Evolutionary conservation across 78 protist species (phyloP), one percentile per base, ranked within the genome.

Genomic region (Mantamonas sphyraenae): DNA sequence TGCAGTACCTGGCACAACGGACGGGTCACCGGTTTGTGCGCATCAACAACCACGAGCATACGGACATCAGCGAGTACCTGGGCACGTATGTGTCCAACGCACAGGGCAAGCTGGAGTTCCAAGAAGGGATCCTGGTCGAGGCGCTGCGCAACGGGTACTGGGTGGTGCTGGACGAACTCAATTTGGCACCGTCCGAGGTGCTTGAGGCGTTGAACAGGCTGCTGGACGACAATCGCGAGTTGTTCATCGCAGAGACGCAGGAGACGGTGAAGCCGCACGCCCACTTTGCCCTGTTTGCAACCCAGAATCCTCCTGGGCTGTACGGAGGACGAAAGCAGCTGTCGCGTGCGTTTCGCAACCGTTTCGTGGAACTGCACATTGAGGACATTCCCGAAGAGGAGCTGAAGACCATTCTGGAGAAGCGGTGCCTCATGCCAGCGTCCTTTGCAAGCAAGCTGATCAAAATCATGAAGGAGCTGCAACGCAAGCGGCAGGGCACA

Each of bases 31-130:
- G 50, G n/a, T 87, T 91, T 34, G 89, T 96, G 45, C 89, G 99
- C 47, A 93, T 98, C 74, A 98, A 98, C 86, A 98, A 98, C 84
- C 99, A 98, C 80, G 99, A 95, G 68, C 99, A 94, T 72, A 98
- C 99, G 5, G 99, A 98, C 73, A 24, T 98, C 22, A 95, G 89
- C 47, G 99, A 98, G 78, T 98, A 98, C 76, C 67, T 98, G 31
- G 99, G 99, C 39, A 24, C 69, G 31, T 95, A 96, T 62, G 82
- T 76, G 28, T 37, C 98, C 1, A 89, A 87, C 60, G 88, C 39
- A 5, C 19, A 42, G 9, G 97, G 98, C 39, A 34, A 47, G 65
- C 83, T 96, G 17, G 83, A n/a, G 14, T 95, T 91, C 82, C 80
- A 68, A 19, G 97, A 95, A 28, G 99, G 99, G 28, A 74, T 90